Evolutionary conservation across 768 basidiomycete species (phyloP).

Genomic region (Russula griseocarnosa): DNA sequence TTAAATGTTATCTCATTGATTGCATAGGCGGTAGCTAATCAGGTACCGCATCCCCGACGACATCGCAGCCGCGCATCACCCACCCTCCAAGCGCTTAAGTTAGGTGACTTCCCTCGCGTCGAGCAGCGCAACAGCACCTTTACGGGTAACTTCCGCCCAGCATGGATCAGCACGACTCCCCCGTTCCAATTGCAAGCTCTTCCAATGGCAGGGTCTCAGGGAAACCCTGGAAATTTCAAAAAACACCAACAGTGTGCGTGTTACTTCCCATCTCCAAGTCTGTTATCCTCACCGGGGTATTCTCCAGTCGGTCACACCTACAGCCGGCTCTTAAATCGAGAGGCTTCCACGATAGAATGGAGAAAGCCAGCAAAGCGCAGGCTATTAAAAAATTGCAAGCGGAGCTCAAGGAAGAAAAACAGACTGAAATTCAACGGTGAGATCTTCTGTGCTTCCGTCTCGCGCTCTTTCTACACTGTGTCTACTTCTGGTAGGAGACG

Average conservation of each 20-base stretch:
- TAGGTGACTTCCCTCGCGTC: not conserved
- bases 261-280: slow-evolving; percentile 7
- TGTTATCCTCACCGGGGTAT: slow-evolving; percentile 14
- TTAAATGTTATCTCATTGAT: not conserved
- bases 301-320: slow-evolving; percentile 60
- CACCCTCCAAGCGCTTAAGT: not conserved
- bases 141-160: not conserved
- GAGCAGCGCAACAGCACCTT: not conserved
- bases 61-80: not conserved
- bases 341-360: slow-evolving; percentile 65
- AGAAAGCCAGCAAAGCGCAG: slow-evolving; percentile 56
- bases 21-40: not conserved
- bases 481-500: slow-evolving; percentile 45
- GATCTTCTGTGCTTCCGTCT: slow-evolving; percentile 17
- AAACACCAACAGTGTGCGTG: slow-evolving; percentile 50
- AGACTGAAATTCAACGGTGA: slow-evolving; percentile 60
- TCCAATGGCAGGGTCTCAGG: slow-evolving; percentile 64
- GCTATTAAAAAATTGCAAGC: slow-evolving; percentile 70
- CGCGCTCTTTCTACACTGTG: not conserved
- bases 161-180: slow-evolving; percentile 19
- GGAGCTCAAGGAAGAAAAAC: slow-evolving; percentile 75
- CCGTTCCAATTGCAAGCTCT: slow-evolving; percentile 48
- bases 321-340: slow-evolving; percentile 61
- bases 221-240: slow-evolving; percentile 60
- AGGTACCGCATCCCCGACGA: not conserved